Percentiles rank a stretch among this genome's conserved stretches.
Conservation (phyloP, 176 grass and related monocot species). For the Oryza coarctata region DNA sequence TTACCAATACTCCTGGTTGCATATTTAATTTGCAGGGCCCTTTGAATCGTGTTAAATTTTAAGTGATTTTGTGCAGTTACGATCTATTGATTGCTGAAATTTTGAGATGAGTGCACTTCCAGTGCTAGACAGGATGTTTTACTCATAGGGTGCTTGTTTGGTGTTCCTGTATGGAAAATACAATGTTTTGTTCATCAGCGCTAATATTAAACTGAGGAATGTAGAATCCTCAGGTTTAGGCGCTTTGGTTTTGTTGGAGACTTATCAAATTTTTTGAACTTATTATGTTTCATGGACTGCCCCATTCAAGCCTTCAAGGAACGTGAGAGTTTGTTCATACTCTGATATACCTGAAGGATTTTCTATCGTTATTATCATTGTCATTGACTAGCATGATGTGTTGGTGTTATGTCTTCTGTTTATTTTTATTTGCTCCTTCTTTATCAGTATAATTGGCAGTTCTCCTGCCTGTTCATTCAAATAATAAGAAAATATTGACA, state of each 20-base stretch:
- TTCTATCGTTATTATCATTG: background rate
- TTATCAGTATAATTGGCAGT: background rate
- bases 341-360: background rate
- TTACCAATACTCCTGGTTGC: background rate
- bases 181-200: background rate
- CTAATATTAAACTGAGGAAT: background rate
- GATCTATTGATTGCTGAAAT: background rate
- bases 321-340: background rate
- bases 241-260: constrained; percentile 1
- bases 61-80: background rate
- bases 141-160: background rate
- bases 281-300: background rate
- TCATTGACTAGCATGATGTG: background rate
- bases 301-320: background rate
- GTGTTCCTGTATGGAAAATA: background rate
- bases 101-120: background rate
- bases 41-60: background rate
- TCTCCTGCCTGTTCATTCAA: background rate
- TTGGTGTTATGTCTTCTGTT: background rate
- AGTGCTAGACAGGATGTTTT: background rate
- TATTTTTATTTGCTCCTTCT: background rate
- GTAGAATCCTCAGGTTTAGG: background rate
- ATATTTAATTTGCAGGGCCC: background rate
- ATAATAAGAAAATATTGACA: background rate
- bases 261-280: background rate